A percentile compares a stretch with the other conserved stretches of the same genome.
Evolutionary conservation across 176 grass and related monocot species (phyloP).

Genomic region (Aechmea fasciata): DNA sequence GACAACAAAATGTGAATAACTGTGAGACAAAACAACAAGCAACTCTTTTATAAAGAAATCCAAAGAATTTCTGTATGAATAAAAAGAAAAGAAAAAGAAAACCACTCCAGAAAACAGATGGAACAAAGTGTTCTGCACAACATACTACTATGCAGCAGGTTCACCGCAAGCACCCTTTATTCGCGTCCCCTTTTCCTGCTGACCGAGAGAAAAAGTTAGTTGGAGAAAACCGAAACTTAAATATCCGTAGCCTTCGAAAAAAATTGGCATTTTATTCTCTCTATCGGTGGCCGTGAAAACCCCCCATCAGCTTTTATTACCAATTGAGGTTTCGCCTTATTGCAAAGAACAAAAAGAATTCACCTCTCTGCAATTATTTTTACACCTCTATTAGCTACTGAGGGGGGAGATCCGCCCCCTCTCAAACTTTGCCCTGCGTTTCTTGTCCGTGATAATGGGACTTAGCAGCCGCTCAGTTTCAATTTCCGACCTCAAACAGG

Average conservation of each 20-base stretch:
- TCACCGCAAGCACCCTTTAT: conserved; percentile 15
- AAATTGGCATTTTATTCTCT: conserved; percentile 25
- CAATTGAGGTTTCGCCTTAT: conserved; percentile 8
- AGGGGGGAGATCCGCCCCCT: conserved; percentile 36
- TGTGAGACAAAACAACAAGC: background rate
- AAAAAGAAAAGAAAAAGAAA: background rate
- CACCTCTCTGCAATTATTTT: background rate
- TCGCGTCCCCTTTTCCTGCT: background rate
- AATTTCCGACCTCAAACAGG: conserved; percentile 38
- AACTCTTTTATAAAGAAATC: background rate
- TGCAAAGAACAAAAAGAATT: background rate
- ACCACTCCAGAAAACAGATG: conserved; percentile 13
- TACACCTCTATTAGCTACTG: conserved; percentile 30
- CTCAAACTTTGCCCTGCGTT: conserved; percentile 48
- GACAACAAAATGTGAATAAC: background rate
- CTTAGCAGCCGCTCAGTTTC: conserved; percentile 33
- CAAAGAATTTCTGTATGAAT: conserved; percentile 1
- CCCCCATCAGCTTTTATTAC: conserved; percentile 9
- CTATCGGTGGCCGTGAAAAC: conserved; percentile 12
- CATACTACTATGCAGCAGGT: conserved; percentile 17
- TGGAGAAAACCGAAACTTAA: conserved; percentile 6
- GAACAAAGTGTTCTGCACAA: conserved; percentile 1
- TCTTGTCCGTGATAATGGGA: conserved; percentile 51
- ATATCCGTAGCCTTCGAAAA: conserved; percentile 27
- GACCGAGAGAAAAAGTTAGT: conserved; percentile 16